A percentile compares a stretch with the other conserved stretches of the same genome.
Evolutionary conservation across 768 basidiomycete species (phyloP).

Genomic region (Amanita polypyramis): DNA sequence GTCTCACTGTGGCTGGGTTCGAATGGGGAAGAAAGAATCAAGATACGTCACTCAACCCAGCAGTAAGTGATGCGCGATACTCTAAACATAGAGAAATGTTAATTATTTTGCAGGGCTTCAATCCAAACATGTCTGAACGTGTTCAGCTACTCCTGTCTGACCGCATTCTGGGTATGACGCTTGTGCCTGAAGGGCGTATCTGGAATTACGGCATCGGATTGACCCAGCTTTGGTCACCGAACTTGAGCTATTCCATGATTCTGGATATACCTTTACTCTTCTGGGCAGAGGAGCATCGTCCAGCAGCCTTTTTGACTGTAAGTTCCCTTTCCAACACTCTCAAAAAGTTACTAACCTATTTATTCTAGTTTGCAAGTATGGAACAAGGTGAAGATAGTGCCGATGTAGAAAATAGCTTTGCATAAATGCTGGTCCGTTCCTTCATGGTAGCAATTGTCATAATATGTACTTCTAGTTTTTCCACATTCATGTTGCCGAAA

Average conservation of each 20-base stretch:
- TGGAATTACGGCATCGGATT: conserved; percentile 97
- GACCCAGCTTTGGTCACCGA: conserved; percentile 85
- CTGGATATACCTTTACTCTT: conserved; percentile 90
- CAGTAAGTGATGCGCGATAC: conserved; percentile 26
- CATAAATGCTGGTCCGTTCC: conserved; percentile 30
- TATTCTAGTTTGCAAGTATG: conserved; percentile 70
- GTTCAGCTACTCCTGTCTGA: conserved; percentile 91
- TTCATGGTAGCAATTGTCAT: neutral
- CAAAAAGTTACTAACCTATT: conserved; percentile 3
- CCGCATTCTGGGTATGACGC: conserved; percentile 89
- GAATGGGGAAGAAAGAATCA: conserved; percentile 96
- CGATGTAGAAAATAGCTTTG: conserved; percentile 92
- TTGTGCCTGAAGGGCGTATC: conserved; percentile 87
- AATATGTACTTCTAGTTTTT: neutral
- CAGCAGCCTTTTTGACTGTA: conserved; percentile 87
- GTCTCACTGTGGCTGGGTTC: conserved; percentile 83
- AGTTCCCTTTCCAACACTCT: conserved; percentile 20
- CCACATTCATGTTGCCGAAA: neutral
- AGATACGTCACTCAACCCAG: conserved; percentile 76
- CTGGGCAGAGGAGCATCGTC: conserved; percentile 95
- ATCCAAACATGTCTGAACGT: conserved; percentile 97
- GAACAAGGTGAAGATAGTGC: conserved; percentile 90
- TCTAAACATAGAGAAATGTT: neutral
- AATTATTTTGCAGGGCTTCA: conserved; percentile 58
- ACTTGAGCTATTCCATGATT: conserved; percentile 69